Evolutionary conservation across 2,329 filamentous ascomycete genomes (phyloP).

Genomic region (Xylariaceae sp.): DNA sequence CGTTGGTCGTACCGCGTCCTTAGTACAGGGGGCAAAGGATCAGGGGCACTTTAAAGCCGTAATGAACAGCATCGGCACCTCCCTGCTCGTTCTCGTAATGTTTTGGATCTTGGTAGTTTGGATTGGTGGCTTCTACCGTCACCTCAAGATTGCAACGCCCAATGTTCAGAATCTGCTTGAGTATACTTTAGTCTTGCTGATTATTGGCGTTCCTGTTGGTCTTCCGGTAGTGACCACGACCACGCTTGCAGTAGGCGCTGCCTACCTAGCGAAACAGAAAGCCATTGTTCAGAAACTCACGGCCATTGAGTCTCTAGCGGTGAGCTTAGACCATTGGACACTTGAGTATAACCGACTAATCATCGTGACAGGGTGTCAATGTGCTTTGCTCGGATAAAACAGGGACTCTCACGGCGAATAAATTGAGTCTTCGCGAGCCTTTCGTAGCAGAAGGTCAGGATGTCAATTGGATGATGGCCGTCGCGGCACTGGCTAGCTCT

Average conservation of each 20-base stretch:
- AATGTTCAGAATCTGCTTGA: conserved; percentile 61
- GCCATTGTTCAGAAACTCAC: conserved; percentile 79
- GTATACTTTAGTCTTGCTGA: conserved; percentile 68
- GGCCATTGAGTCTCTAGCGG: conserved; percentile 71
- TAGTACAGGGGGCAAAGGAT: conserved; percentile 73
- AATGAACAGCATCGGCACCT: conserved; percentile 78
- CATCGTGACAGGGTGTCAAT: conserved; percentile 56
- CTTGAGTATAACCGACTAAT: conserved; percentile 2
- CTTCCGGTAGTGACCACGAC: conserved; percentile 77
- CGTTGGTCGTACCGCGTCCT: conserved; percentile 71
- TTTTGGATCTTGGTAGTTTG: conserved; percentile 73
- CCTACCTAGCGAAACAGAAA: conserved; percentile 74
- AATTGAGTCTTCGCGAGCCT: conserved; percentile 73
- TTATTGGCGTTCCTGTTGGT: conserved; percentile 78
- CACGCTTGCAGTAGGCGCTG: conserved; percentile 72
- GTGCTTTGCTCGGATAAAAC: conserved; percentile 82
- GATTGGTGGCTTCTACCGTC: conserved; percentile 77
- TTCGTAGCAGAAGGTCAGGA: conserved; percentile 75
- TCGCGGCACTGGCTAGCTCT: conserved; percentile 72
- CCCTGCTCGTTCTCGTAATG: conserved; percentile 72
- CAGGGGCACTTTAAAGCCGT: conserved; percentile 79
- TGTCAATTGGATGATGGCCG: conserved; percentile 83
- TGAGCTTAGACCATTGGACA: conserved; percentile 16
- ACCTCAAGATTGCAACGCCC: conserved; percentile 60
- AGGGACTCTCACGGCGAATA: conserved; percentile 72